Percentiles rank a stretch among this genome's conserved stretches.
phyloP scores from a whole-genome alignment of 441 rosid species.

The Biscutella laevigata region DNA sequence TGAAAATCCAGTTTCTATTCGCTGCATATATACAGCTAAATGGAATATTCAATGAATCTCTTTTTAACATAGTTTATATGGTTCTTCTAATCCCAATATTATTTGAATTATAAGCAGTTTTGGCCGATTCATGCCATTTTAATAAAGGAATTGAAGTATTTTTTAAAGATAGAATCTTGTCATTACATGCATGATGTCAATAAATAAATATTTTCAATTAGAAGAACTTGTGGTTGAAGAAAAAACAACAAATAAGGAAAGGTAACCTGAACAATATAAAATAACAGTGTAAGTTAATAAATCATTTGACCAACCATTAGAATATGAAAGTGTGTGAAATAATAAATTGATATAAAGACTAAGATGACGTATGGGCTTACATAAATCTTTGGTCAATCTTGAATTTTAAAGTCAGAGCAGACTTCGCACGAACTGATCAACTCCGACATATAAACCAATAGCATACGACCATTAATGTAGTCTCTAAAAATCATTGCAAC shows the following conservation, averaged over 20 bases:
- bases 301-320: not conserved
- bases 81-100: not conserved
- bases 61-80: not conserved
- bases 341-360: constrained; percentile 9
- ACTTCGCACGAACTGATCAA: constrained; percentile 23
- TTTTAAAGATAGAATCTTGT: not conserved
- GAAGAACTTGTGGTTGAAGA: constrained; percentile 7
- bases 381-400: constrained; percentile 17
- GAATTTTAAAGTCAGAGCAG: constrained; percentile 20
- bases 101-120: constrained; percentile 1
- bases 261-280: constrained; percentile 13
- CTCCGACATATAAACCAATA: constrained; percentile 15
- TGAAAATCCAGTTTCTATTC: not conserved
- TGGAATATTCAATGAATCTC: constrained; percentile 14
- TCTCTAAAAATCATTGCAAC: not conserved
- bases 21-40: not conserved
- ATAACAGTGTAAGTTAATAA: not conserved
- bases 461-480: not conserved
- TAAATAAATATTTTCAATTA: constrained; percentile 1
- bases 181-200: constrained; percentile 15
- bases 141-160: not conserved
- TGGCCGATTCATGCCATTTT: constrained; percentile 1
- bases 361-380: constrained; percentile 28
- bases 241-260: not conserved
- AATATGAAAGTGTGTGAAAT: constrained; percentile 10